Evolutionary conservation across 2,329 filamentous ascomycete genomes (phyloP).

Genomic region (Ceratocystis colombiana): DNA sequence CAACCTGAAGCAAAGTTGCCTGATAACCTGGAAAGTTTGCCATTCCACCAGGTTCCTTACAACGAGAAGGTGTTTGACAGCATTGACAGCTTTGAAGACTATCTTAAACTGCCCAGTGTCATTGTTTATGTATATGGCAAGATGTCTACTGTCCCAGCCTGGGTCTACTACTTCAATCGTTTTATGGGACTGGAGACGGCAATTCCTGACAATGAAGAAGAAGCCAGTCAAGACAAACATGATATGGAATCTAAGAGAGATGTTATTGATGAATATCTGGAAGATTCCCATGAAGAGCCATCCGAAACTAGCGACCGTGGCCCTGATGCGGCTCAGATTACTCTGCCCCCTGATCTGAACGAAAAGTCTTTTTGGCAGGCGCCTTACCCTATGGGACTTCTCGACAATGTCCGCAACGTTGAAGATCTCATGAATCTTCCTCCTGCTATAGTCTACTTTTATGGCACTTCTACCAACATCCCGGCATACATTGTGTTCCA

Average conservation of each 20-base stretch:
- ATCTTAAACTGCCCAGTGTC: not conserved
- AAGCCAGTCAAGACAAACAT: not conserved
- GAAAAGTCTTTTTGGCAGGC: no score
- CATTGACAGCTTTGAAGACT: not conserved
- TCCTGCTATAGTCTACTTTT: not conserved
- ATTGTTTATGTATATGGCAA: not conserved
- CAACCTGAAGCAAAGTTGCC: not conserved
- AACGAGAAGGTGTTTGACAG: not conserved
- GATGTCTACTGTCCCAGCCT: not conserved
- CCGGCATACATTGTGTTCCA: not conserved
- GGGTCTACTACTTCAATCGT: not conserved
- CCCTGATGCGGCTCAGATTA: no score
- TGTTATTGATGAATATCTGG: no score
- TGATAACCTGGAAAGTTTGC: not conserved
- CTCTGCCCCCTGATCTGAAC: no score
- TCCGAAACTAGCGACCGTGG: no score
- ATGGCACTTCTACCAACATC: not conserved
- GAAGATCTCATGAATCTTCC: not conserved
- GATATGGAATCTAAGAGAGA: not conserved
- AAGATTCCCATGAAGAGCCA: no score
- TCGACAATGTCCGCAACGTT: not conserved
- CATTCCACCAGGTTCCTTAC: not conserved
- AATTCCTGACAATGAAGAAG: not conserved
- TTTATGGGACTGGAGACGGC: no score
- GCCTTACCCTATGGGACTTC: not conserved